Percentiles rank a stretch among this genome's conserved stretches.
phyloP scores from a whole-genome alignment of 2,329 filamentous ascomycete species.

The Botrytis paeoniae region DNA sequence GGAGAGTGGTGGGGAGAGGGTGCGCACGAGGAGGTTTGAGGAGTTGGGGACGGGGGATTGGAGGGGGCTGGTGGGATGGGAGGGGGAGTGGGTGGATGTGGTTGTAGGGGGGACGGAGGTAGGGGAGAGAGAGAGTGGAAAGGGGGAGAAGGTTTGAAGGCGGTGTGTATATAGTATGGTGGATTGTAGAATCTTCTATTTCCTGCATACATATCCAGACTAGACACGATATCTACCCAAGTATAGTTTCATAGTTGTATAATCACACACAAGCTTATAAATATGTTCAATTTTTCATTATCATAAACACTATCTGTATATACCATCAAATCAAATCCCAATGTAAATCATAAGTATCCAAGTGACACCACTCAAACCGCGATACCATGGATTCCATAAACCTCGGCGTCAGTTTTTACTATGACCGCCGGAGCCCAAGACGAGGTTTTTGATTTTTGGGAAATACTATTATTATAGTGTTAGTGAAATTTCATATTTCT shows the following conservation, averaged over 20 bases:
- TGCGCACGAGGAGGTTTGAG: conserved; percentile 24
- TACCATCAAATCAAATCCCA: not conserved
- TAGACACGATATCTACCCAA: no score
- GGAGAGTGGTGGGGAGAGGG: conserved; percentile 26
- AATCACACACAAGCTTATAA: not conserved
- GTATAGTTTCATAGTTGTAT: not conserved
- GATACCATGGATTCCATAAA: not conserved
- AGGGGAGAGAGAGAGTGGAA: not conserved
- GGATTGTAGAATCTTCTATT: no score
- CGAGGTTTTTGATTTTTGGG: conserved; percentile 1
- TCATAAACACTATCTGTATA: not conserved
- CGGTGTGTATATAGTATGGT: no score
- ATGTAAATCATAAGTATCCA: not conserved
- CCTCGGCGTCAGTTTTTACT: not conserved
- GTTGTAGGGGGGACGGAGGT: not conserved
- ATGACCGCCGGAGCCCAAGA: not conserved
- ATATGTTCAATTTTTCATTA: not conserved
- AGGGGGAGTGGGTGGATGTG: conserved; percentile 24
- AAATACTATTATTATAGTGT: not conserved
- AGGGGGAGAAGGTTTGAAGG: not conserved
- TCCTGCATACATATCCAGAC: not conserved
- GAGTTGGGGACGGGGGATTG: conserved; percentile 26
- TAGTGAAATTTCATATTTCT: not conserved
- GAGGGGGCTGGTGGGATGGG: conserved; percentile 21
- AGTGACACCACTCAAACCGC: not conserved